phyloP scores from a whole-genome alignment of 192 early-diverging fungal genomes.

The Phycomyces blakesleeanus region DNA sequence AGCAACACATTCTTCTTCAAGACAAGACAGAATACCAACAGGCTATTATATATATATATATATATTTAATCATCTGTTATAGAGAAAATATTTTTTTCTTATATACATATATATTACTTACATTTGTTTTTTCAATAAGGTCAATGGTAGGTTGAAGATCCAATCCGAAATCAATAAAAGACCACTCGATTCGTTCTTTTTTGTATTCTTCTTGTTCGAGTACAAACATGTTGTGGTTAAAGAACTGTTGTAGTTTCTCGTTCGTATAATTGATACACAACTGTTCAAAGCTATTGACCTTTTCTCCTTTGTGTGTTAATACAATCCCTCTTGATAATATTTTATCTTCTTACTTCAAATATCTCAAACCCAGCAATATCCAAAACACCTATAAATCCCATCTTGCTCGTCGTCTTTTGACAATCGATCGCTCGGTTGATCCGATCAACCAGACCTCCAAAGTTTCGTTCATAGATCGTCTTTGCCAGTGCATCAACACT shows the following conservation, averaged over 20 bases:
- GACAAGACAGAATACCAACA: conserved; percentile 89
- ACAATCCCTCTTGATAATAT: background rate
- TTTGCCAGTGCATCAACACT: conserved; percentile 90
- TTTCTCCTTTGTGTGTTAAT: background rate
- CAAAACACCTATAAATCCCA: conserved; percentile 91
- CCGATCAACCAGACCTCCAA: conserved; percentile 81
- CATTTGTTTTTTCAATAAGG: conserved; percentile 93
- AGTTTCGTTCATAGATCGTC: conserved; percentile 93
- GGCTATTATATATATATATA: conserved; percentile 61
- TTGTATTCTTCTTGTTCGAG: conserved; percentile 98
- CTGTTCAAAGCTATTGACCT: conserved; percentile 97
- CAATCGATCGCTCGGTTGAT: conserved; percentile 77
- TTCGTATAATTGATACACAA: conserved; percentile 99
- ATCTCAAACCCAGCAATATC: conserved; percentile 99
- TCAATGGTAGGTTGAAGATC: conserved; percentile 98
- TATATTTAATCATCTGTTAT: conserved; percentile 1
- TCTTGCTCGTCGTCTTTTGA: conserved; percentile 59
- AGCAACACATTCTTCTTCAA: conserved; percentile 98
- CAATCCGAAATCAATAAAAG: conserved; percentile 94
- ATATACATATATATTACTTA: conserved; percentile 31
- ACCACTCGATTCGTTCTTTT: conserved; percentile 96
- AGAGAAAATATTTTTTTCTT: background rate
- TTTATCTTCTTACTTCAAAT: conserved; percentile 66
- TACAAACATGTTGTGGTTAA: conserved; percentile 99
- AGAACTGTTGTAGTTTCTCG: conserved; percentile 97